These are phyloP conservation scores for Mimosa pudica DNA, from an alignment of 306 rosid species.

Conservation along the genomic window DNA sequence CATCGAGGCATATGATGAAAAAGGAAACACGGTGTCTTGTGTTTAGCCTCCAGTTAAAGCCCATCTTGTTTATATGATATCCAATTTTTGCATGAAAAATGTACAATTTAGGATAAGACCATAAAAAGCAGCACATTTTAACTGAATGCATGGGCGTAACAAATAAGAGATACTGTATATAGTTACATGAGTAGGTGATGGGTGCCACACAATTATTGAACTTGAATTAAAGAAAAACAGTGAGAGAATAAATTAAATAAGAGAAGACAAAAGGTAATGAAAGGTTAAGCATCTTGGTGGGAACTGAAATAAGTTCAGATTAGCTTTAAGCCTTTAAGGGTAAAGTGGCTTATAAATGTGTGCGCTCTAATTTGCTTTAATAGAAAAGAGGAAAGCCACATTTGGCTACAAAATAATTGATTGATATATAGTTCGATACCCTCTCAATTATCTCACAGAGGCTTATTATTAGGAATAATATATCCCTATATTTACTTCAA, in stretches of 20 bases:
- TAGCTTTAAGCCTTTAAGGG: slow-evolving; percentile 47
- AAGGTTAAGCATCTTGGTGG: slow-evolving; percentile 45
- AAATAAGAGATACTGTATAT: background rate
- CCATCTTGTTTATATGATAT: background rate
- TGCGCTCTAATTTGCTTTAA: slow-evolving; percentile 35
- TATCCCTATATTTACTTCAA: slow-evolving; percentile 32
- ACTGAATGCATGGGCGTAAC: background rate
- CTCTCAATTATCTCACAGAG: slow-evolving; percentile 17
- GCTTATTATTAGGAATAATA: slow-evolving; percentile 42
- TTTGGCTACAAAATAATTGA: slow-evolving; percentile 7
- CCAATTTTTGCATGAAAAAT: background rate
- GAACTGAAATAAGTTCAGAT: slow-evolving; percentile 19
- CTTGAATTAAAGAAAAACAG: slow-evolving; percentile 6
- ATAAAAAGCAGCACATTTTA: background rate
- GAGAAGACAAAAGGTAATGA: background rate
- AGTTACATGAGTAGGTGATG: background rate
- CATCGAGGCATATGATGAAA: background rate
- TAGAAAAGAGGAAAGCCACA: slow-evolving; percentile 42
- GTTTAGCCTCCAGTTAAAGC: background rate
- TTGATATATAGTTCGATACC: slow-evolving; percentile 42
- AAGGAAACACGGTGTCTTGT: background rate
- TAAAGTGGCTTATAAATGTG: slow-evolving; percentile 34
- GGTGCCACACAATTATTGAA: slow-evolving; percentile 6
- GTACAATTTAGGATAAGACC: background rate
- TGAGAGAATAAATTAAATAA: background rate